Conservation (phyloP, 768 basidiomycete genomes). For the Erythrobasidium yunnanense region DNA sequence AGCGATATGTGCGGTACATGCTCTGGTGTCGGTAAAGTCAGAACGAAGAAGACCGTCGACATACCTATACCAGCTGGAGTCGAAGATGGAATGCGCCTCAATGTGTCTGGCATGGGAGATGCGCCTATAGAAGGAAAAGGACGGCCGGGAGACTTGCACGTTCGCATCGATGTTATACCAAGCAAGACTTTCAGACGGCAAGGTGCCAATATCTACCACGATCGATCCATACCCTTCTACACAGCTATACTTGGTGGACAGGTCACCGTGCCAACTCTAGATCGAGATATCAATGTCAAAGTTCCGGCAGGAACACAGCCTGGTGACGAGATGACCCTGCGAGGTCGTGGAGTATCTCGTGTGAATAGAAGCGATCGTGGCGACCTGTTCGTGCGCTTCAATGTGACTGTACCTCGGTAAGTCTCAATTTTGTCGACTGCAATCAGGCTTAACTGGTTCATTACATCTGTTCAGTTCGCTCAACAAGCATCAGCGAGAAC, state of each 20-base stretch:
- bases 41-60: constrained; percentile 61
- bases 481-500: constrained; percentile 68
- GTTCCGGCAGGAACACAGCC: constrained; percentile 87
- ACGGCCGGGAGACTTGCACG: constrained; percentile 67
- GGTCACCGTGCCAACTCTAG: constrained; percentile 83
- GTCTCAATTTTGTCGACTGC: not conserved
- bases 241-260: constrained; percentile 84
- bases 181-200: constrained; percentile 81
- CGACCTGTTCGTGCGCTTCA: constrained; percentile 73
- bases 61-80: constrained; percentile 81
- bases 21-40: constrained; percentile 76
- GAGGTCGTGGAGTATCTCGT: constrained; percentile 67
- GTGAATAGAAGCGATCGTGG: constrained; percentile 65
- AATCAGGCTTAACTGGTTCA: not conserved
- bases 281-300: constrained; percentile 88
- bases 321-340: constrained; percentile 91
- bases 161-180: constrained; percentile 70
- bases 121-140: constrained; percentile 70
- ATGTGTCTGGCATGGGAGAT: constrained; percentile 70
- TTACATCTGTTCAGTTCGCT: constrained; percentile 53
- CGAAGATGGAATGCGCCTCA: constrained; percentile 87
- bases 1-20: constrained; percentile 68
- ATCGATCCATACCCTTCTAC: constrained; percentile 79
- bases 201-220: constrained; percentile 80
- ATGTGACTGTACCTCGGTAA: constrained; percentile 77